Evolutionary conservation across 2,329 filamentous ascomycete genomes (phyloP).

Genomic region (Dactylonectria macrodidyma): DNA sequence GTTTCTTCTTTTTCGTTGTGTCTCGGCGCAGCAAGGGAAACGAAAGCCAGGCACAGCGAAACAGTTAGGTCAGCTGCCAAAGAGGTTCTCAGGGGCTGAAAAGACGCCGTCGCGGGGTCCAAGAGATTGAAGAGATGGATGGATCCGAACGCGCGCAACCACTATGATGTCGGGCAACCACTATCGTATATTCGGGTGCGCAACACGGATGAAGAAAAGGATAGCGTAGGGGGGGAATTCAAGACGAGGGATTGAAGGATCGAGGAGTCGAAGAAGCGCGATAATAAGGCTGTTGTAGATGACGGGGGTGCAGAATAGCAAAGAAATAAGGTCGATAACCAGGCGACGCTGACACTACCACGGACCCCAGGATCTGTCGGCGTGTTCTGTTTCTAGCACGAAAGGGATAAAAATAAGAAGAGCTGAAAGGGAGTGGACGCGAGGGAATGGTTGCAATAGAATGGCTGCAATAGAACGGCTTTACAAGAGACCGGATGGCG

Average conservation of each 20-base stretch:
- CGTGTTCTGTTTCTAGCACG: conserved; percentile 18
- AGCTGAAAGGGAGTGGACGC: conserved; percentile 3
- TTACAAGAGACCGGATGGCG: too few species aligned
- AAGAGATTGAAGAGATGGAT: conserved; percentile 19
- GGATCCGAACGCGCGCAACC: conserved; percentile 20
- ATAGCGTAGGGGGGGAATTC: background rate
- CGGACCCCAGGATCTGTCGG: background rate
- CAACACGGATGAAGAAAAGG: background rate
- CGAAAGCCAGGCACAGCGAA: background rate
- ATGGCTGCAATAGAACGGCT: too few species aligned
- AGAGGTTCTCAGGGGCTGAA: conserved; percentile 20
- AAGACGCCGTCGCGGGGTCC: conserved; percentile 18
- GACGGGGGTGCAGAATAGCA: background rate
- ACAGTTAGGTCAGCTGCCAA: conserved; percentile 5
- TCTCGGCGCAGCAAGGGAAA: conserved; percentile 10
- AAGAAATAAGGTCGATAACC: conserved; percentile 18
- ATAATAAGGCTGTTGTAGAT: background rate
- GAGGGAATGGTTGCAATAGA: background rate
- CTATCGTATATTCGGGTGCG: background rate
- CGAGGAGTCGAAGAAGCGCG: background rate
- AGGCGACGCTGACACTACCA: conserved; percentile 33
- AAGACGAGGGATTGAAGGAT: background rate
- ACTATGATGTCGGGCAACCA: background rate
- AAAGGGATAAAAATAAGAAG: conserved; percentile 5
- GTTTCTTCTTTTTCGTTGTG: background rate